These are phyloP conservation scores for Arachnomyces sp. DNA, from an alignment of 2,329 filamentous ascomycete genomes.

Conservation along the genomic window DNA sequence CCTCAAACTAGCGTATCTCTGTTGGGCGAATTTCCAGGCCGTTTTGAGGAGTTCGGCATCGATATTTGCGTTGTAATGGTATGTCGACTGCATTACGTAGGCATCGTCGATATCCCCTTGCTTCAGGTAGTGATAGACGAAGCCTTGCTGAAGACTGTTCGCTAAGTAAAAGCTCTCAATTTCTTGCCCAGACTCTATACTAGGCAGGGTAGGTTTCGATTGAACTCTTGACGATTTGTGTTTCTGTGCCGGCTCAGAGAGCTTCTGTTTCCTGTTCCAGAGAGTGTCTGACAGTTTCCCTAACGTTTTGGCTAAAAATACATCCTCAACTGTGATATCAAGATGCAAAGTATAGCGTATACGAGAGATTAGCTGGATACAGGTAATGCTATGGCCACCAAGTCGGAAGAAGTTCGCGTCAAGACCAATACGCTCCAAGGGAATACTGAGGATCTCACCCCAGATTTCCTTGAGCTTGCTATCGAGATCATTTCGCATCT, in stretches of 20 bases:
- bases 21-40: not conserved
- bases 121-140: conserved; percentile 2
- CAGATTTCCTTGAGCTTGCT: not conserved
- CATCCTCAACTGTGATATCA: not conserved
- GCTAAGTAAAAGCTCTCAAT: not conserved
- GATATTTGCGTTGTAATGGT: not conserved
- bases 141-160: conserved; percentile 1
- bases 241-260: not conserved
- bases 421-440: not conserved
- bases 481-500: not conserved
- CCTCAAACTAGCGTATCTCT: not conserved
- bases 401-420: not conserved
- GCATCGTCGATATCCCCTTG: not conserved
- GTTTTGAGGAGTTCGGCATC: not conserved
- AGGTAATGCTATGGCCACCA: conserved; percentile 1
- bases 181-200: not conserved
- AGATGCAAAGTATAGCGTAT: not conserved
- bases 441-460: not conserved
- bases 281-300: not conserved
- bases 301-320: not conserved
- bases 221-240: not conserved
- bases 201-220: not conserved
- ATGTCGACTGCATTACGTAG: conserved; percentile 1
- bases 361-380: conserved; percentile 1
- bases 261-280: not conserved